A percentile compares a stretch with the other conserved stretches of the same genome.
Conservation (phyloP, 768 basidiomycete genomes). For the Tulasnella sp. region DNA sequence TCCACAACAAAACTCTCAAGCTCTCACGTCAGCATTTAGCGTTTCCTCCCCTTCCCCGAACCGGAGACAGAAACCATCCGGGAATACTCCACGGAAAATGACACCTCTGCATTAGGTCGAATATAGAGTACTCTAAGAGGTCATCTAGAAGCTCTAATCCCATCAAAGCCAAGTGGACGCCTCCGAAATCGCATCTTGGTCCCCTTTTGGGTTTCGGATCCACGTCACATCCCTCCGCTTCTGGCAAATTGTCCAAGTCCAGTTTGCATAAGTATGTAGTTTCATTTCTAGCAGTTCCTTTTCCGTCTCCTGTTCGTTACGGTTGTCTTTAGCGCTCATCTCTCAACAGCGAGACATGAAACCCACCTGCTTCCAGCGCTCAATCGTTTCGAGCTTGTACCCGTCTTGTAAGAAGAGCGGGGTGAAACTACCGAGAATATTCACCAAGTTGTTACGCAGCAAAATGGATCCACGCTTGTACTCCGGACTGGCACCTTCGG, state of each 20-base stretch:
- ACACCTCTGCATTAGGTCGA: background rate
- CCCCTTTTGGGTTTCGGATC: background rate
- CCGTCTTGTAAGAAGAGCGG: slow-evolving; percentile 15
- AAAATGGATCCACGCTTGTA: slow-evolving; percentile 11
- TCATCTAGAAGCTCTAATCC: background rate
- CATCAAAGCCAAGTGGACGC: background rate
- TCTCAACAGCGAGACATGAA: background rate
- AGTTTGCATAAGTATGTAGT: slow-evolving; percentile 14
- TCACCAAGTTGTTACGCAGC: slow-evolving; percentile 5
- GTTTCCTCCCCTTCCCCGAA: background rate
- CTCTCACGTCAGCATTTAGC: slow-evolving; percentile 10
- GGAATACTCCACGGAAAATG: background rate
- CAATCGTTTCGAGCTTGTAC: background rate
- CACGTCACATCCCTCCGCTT: background rate
- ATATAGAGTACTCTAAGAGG: background rate
- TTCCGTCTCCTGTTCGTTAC: slow-evolving; percentile 1
- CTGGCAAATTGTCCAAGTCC: slow-evolving; percentile 23
- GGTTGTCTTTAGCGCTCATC: background rate
- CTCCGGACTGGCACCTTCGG: background rate
- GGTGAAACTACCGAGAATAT: slow-evolving; percentile 5
- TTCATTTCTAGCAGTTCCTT: slow-evolving; percentile 24
- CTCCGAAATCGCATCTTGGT: background rate
- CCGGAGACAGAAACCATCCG: background rate
- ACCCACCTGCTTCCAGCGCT: slow-evolving; percentile 20
- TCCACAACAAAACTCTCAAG: slow-evolving; percentile 10